Evolutionary conservation across 352 stramenopile genomes (phyloP).

Genomic region (Globisporangium middletonii): DNA sequence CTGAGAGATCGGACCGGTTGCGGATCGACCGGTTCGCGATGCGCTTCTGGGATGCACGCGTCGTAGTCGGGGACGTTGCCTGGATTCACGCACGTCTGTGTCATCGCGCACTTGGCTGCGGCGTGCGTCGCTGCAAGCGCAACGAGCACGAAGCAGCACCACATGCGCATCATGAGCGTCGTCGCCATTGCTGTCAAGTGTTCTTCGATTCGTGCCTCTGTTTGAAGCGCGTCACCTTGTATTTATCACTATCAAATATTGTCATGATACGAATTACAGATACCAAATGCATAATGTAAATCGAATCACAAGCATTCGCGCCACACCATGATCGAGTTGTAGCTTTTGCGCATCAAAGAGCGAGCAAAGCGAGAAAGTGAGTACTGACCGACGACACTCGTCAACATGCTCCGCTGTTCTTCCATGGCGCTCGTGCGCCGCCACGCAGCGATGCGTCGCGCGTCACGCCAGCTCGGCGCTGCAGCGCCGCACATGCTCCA

Average conservation of each 20-base stretch:
- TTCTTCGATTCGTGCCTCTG: neutral
- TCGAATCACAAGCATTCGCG: neutral
- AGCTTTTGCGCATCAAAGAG: neutral
- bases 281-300: neutral
- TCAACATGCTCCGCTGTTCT: neutral
- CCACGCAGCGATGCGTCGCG: neutral
- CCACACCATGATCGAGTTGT: neutral
- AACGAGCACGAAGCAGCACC: neutral
- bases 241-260: neutral
- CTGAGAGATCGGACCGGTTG: constrained; percentile 19
- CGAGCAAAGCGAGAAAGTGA: neutral
- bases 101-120: constrained; percentile 61
- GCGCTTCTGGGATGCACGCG: constrained; percentile 62
- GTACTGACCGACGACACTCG: no score
- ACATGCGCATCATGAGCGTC: neutral
- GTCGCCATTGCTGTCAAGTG: neutral
- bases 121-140: neutral
- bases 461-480: neutral
- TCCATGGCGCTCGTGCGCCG: neutral
- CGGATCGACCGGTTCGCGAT: constrained; percentile 26
- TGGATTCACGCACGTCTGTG: constrained; percentile 71
- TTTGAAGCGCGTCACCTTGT: constrained; percentile 9
- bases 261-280: neutral
- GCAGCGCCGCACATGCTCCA: constrained; percentile 2
- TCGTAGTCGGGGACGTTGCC: constrained; percentile 68